Conservation (phyloP, 257 asterid genomes). For the Datura wrightii region DNA sequence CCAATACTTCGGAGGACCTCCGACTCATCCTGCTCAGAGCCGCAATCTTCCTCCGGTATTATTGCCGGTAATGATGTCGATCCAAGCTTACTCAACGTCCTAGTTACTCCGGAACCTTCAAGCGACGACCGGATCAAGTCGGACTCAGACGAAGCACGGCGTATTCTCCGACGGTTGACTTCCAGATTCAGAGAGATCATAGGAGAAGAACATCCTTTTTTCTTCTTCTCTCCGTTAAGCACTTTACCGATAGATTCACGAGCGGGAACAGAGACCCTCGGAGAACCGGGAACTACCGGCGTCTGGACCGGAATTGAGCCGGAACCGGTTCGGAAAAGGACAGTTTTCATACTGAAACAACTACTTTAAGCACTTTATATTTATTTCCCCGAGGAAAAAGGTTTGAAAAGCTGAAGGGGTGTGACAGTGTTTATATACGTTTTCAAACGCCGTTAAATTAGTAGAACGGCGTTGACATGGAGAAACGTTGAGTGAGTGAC, state of each 20-base stretch:
- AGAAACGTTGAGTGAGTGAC: conserved; percentile 18
- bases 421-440: not conserved
- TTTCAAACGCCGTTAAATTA: not conserved
- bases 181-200: conserved; percentile 39
- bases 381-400: conserved; percentile 12
- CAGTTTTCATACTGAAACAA: conserved; percentile 45
- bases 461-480: conserved; percentile 34
- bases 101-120: conserved; percentile 8
- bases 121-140: conserved; percentile 41
- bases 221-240: conserved; percentile 17
- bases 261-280: conserved; percentile 33
- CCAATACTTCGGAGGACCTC: not conserved
- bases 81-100: conserved; percentile 39
- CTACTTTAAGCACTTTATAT: not conserved
- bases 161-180: conserved; percentile 38
- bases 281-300: conserved; percentile 34
- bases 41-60: conserved; percentile 47
- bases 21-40: not conserved
- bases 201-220: conserved; percentile 35
- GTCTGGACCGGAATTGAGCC: conserved; percentile 44
- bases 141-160: conserved; percentile 52
- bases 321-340: conserved; percentile 59
- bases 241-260: conserved; percentile 28
- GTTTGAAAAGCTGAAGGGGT: not conserved
- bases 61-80: conserved; percentile 43